phyloP scores from a whole-genome alignment of 176 grass and related monocot species.

The Carex littledalei region DNA sequence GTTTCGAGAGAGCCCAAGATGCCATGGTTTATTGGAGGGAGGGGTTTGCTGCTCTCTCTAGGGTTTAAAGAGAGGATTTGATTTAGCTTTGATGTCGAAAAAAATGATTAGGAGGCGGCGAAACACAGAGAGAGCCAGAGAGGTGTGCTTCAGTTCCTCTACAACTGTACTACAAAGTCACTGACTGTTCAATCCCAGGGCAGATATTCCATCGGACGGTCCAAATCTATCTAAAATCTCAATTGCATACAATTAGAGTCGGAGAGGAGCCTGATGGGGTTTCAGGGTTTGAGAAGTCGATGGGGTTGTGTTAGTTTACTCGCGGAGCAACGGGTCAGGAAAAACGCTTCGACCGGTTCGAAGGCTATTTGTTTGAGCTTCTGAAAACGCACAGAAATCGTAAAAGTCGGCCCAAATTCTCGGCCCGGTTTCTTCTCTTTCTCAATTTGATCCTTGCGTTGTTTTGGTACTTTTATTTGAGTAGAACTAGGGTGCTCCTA shows the following conservation, averaged over 20 bases:
- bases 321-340: neutral
- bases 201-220: neutral
- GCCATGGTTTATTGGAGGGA: constrained; percentile 16
- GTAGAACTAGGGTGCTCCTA: too few species aligned
- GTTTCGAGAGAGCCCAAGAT: constrained; percentile 32
- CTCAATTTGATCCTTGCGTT: too few species aligned
- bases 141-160: neutral
- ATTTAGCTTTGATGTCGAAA: neutral
- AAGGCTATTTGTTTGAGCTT: neutral
- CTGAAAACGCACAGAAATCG: neutral
- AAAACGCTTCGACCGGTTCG: neutral
- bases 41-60: constrained; percentile 3
- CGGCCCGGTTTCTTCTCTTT: too few species aligned
- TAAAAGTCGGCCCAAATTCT: neutral
- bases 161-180: neutral
- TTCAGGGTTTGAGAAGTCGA: neutral
- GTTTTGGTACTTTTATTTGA: too few species aligned
- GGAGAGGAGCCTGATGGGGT: neutral
- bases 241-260: neutral
- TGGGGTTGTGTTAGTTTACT: neutral
- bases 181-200: neutral
- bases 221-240: neutral
- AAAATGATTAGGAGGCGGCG: neutral
- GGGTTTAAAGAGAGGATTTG: constrained; percentile 28
- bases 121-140: neutral